phyloP scores from a whole-genome alignment of 768 basidiomycete species.

The Dentipellis fragilis region DNA sequence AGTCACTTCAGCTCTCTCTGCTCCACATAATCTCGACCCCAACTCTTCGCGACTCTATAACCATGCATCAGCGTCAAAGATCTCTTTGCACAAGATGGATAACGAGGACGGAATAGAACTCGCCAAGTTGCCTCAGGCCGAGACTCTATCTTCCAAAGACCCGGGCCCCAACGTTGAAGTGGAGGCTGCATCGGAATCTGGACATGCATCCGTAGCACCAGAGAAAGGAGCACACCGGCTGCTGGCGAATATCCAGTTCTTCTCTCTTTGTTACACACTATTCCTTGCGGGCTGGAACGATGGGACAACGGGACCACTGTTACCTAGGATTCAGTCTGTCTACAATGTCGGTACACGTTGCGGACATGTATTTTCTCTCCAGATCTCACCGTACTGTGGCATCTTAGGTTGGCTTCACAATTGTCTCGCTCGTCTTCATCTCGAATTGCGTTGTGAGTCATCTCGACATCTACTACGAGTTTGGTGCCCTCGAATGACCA shows the following conservation, averaged over 20 bases:
- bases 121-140: not conserved
- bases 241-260: not conserved
- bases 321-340: conserved; percentile 59
- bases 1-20: not conserved
- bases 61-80: not conserved
- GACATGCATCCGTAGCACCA: not conserved
- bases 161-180: not conserved
- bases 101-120: conserved; percentile 1
- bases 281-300: conserved; percentile 4
- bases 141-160: not conserved
- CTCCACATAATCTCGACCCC: not conserved
- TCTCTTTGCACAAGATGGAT: not conserved
- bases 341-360: conserved; percentile 27
- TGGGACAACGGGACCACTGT: conserved; percentile 59
- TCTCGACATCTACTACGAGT: not conserved
- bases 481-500: not conserved
- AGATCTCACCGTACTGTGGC: not conserved
- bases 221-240: not conserved
- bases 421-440: conserved; percentile 57
- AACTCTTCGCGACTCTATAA: not conserved
- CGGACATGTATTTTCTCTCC: not conserved
- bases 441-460: conserved; percentile 31
- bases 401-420: conserved; percentile 34
- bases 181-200: not conserved
- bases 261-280: not conserved